These are phyloP conservation scores for Coemansia sp. DNA, from an alignment of 192 early-diverging fungal genomes.

Conservation along the genomic window DNA sequence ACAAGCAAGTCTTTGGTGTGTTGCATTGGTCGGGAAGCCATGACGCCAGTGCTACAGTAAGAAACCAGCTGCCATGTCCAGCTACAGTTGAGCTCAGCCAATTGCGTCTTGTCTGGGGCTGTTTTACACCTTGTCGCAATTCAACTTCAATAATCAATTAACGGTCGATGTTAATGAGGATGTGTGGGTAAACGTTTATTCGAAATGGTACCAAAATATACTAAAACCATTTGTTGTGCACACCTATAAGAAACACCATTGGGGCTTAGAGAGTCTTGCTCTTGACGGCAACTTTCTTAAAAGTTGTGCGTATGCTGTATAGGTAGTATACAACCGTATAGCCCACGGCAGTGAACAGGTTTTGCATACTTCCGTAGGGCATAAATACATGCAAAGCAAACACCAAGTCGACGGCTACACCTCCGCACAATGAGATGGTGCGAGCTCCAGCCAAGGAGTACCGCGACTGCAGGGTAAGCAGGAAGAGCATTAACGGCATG, in stretches of 20 bases:
- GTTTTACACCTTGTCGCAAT: not conserved
- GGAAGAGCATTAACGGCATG: not conserved
- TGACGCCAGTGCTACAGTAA: too few species aligned
- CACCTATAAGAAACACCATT: not conserved
- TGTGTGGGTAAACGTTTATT: not conserved
- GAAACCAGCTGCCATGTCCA: too few species aligned
- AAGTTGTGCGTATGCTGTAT: not conserved
- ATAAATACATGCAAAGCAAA: not conserved
- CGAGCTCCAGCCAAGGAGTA: not conserved
- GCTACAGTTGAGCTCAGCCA: too few species aligned
- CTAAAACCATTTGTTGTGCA: not conserved
- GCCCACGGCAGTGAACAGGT: not conserved
- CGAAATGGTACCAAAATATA: not conserved
- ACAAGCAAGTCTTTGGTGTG: too few species aligned
- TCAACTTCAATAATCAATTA: not conserved
- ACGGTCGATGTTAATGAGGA: not conserved
- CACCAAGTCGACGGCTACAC: not conserved
- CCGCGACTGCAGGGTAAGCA: not conserved
- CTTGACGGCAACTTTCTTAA: not conserved
- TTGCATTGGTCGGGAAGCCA: too few species aligned
- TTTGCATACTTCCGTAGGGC: not conserved
- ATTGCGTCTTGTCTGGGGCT: too few species aligned
- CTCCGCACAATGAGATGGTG: not conserved
- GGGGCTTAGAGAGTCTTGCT: not conserved
- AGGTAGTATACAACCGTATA: not conserved